Conservation (phyloP, 768 basidiomycete species). For the Lentinus brumalis region DNA sequence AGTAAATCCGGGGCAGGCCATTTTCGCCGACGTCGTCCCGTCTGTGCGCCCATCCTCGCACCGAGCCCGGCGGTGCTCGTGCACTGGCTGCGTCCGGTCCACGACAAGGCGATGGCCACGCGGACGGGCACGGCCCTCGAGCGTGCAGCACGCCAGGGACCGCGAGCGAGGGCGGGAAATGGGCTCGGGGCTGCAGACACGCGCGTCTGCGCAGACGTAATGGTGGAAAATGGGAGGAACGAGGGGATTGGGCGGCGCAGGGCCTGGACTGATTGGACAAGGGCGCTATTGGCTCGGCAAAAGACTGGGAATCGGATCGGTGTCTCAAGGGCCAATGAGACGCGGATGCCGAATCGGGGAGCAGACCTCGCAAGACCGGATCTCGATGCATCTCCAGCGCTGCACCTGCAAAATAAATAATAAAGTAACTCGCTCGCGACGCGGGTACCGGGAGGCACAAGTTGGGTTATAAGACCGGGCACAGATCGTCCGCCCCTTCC, state of each 20-base stretch:
- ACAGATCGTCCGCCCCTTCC: slow-evolving; percentile 20
- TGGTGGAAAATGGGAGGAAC: neutral
- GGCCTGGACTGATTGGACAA: slow-evolving; percentile 18
- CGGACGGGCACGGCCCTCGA: no score
- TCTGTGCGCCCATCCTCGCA: neutral
- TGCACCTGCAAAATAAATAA: slow-evolving; percentile 4
- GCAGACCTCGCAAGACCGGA: neutral
- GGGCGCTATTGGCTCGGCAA: slow-evolving; percentile 20
- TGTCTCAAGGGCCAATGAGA: slow-evolving; percentile 23
- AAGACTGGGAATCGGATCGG: slow-evolving; percentile 21
- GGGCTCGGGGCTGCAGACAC: neutral
- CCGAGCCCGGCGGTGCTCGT: slow-evolving; percentile 1
- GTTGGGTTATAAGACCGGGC: slow-evolving; percentile 21
- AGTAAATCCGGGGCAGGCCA: slow-evolving; percentile 18
- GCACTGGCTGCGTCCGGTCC: neutral
- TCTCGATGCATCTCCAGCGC: slow-evolving; percentile 1
- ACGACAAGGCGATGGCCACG: no score
- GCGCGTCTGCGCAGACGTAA: slow-evolving; percentile 10
- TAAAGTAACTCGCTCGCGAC: slow-evolving; percentile 8
- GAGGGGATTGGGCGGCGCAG: slow-evolving; percentile 10
- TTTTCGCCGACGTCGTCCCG: slow-evolving; percentile 13
- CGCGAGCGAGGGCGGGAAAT: neutral
- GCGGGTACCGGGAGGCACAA: slow-evolving; percentile 6
- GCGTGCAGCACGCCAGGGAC: neutral
- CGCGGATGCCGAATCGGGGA: slow-evolving; percentile 3